Evolutionary conservation across 2,329 filamentous ascomycete species (phyloP), one percentile per base, ranked within the genome.

Genomic region (Sporothrix pallida): DNA sequence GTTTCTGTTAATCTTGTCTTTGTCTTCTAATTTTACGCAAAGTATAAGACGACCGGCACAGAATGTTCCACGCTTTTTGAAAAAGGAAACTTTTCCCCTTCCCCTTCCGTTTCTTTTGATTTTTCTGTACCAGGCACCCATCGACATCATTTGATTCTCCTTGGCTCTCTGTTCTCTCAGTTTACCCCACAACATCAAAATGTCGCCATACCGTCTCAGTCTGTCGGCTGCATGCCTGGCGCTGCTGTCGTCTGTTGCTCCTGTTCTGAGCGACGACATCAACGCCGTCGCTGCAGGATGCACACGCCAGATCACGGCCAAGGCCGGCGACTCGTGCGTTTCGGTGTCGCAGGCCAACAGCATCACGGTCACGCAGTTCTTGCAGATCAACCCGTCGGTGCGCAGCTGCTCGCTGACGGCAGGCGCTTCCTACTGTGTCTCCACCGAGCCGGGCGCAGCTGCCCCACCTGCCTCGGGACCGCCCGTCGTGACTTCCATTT

Each of bases 281-380:
- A 63, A 5, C 3, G 31, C 58, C 7, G n/a, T 31, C 7, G 46
- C 58, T 0, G 74, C 75, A 5, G 31, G 31, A 37, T 80, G 79
- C 75, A 75, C 74, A 0, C 72, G 71, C 17, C 77, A 70, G 15
- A 72, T 79, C 20, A 76, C 75, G 20, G 79, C 79, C 54, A 74
- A 76, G 42, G 23, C 69, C 2, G 78, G 78, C 9, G 79, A 80
- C 67, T 79, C 79, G 0, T 80, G 79, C 48, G 77, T 76, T 6
- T 75, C 74, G 0, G 56, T 80, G 1, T 75, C 79, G 2, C 13
- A 69, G 5, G 71, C 74, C 12, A 76, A 76, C 15, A 77, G 78
- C 20, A 76, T 79, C 52, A 76, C 78, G 1, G 78, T 76, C 48
- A 62, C 65, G 20, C 72, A 76, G 60, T 76, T 75, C 62, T 44